phyloP scores from a whole-genome alignment of 75 land plant species.

The Cryptomeria japonica region DNA sequence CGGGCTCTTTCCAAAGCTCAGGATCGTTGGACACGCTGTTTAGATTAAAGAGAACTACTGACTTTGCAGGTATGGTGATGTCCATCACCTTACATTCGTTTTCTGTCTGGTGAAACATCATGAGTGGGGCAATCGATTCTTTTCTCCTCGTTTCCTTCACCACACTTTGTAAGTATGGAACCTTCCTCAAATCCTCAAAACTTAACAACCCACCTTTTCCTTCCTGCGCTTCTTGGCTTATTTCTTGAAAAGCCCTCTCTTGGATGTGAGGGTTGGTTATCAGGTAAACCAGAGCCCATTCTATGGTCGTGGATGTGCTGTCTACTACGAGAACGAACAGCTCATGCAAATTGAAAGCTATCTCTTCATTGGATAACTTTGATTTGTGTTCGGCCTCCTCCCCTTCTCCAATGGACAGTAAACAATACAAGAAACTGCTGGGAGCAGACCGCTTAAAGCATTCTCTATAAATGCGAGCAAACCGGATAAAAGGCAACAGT shows the following conservation, averaged over 20 bases:
- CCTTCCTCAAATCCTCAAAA: no score
- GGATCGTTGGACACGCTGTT: no score
- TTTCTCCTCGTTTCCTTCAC: no score
- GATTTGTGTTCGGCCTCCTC: background rate
- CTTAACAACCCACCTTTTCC: no score
- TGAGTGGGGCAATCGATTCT: no score
- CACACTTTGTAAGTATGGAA: no score
- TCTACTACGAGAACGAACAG: conserved; percentile 4
- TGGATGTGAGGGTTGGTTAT: background rate
- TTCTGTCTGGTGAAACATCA: no score
- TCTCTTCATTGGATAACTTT: background rate
- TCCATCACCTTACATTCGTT: no score
- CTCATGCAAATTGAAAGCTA: background rate
- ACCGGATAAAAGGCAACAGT: background rate
- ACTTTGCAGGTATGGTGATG: no score
- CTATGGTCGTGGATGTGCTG: conserved; percentile 1
- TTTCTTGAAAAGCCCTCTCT: background rate
- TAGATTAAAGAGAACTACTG: no score
- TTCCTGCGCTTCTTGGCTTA: background rate
- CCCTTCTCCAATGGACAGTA: background rate
- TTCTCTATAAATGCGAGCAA: background rate
- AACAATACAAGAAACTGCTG: background rate
- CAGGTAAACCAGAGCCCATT: conserved; percentile 9
- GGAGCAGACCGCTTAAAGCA: background rate
- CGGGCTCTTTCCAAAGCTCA: no score